A percentile compares a stretch with the other conserved stretches of the same genome.
These are phyloP conservation scores for Gentiana dahurica DNA, from an alignment of 257 asterid species.

Conservation along the genomic window DNA sequence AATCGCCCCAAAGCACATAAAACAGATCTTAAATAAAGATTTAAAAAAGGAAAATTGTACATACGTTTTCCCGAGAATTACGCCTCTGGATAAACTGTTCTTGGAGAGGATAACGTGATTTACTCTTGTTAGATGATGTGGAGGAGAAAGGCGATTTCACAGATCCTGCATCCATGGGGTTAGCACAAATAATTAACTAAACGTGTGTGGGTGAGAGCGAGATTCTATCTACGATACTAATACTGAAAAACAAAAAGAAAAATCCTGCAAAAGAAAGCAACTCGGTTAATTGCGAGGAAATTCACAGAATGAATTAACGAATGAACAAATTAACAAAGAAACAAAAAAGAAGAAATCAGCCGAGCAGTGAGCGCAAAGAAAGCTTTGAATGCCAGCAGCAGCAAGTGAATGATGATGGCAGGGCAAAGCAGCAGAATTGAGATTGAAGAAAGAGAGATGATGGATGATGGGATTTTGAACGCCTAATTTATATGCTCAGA, in stretches of 20 bases:
- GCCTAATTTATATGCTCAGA: neutral
- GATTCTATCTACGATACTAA: too few relatives aligned
- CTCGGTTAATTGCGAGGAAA: slow-evolving; percentile 6
- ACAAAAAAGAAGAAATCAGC: neutral
- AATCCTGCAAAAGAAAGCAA: slow-evolving; percentile 31
- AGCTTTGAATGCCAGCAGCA: neutral
- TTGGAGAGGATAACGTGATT: slow-evolving; percentile 57
- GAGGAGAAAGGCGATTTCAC: slow-evolving; percentile 20
- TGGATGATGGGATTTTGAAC: slow-evolving; percentile 4
- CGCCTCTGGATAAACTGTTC: slow-evolving; percentile 48
- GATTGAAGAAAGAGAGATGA: slow-evolving; percentile 5
- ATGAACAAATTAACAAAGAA: neutral
- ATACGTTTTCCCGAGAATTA: slow-evolving; percentile 58
- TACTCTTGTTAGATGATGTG: slow-evolving; percentile 37
- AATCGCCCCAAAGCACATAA: neutral
- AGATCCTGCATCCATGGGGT: slow-evolving; percentile 68
- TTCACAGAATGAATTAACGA: slow-evolving; percentile 8
- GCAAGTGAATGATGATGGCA: neutral
- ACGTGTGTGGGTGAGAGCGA: too few relatives aligned
- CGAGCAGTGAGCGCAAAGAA: neutral
- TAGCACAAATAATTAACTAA: slow-evolving; percentile 16
- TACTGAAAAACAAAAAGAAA: neutral
- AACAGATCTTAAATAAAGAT: too few relatives aligned
- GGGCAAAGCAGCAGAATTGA: slow-evolving; percentile 2
- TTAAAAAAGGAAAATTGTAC: neutral